These are phyloP conservation scores for Fusarium pseudoanthophilum DNA, from an alignment of 2,329 filamentous ascomycete species.

Conservation along the genomic window DNA sequence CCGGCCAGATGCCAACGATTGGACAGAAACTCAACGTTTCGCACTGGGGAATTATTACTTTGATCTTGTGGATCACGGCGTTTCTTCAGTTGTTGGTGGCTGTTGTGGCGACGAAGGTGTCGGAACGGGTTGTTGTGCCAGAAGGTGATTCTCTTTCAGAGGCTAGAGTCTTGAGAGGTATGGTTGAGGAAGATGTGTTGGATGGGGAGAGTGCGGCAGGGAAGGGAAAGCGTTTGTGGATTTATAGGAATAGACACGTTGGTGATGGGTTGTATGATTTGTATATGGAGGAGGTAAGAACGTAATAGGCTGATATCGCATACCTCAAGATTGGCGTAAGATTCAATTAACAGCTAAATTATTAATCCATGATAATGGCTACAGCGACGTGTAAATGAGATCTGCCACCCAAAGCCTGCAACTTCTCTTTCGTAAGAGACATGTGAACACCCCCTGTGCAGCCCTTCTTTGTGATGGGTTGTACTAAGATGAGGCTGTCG, in stretches of 20 bases:
- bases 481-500: rapidly evolving
- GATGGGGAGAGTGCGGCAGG: not conserved
- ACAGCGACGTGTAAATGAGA: no score
- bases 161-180: not conserved
- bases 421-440: no score
- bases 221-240: not conserved
- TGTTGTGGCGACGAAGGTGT: not conserved
- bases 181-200: not conserved
- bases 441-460: no score
- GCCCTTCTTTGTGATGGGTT: no score
- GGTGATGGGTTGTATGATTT: not conserved
- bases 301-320: rapidly evolving
- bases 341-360: not conserved
- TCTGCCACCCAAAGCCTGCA: no score
- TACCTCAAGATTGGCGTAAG: rapidly evolving
- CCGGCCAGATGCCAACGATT: not conserved
- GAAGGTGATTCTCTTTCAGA: not conserved
- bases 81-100: not conserved
- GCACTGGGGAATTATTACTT: not conserved
- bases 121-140: not conserved
- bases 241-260: not conserved
- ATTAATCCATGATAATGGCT: no score
- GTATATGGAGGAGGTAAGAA: not conserved
- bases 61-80: not conserved
- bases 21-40: not conserved